Base-by-base conservation (phyloP, 192 early-diverging fungal genomes). In the Dissophora ornata region DNA sequence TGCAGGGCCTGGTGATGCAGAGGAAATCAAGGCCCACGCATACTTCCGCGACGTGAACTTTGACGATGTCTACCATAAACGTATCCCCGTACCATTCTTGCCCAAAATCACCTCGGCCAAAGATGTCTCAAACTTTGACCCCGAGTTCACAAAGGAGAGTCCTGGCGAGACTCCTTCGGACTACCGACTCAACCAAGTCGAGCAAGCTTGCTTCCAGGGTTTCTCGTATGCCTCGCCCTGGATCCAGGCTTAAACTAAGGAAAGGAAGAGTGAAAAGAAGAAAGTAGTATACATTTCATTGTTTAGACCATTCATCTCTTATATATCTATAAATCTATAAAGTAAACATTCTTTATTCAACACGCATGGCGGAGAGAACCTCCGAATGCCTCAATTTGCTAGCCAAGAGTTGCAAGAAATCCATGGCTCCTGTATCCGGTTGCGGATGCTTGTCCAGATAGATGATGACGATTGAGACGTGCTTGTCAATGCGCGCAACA, bases 91-190 rank as follows among this genome's bases (percentile, higher is more conserved):
- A n/a, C 91, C 92, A 1, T 95, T 88, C 68, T 65, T 82, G 34
- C 93, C 93, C 1, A 87, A 79, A 32, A 79, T 94, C 33, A 82
- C 65, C 1, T 82, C 85, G 25, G 85, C 90, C 53, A 91, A 90
- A 19, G 97, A 98, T 68, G 88, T 91, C 32, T 96, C 95, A 52
- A 97, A 97, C 87, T 98, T 98, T 90, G 97, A 98, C 69, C 89
- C 91, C 41, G 97, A 98, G 71, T 98, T 98, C 71, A 98, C 97
- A 9, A 85, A 85, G 29, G 94, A 97, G 84, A 84, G 83, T 54
- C 92, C 97, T 1, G 90, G 92, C 0, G 71, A 97, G 60, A 97
- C 97, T 8, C 97, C 96, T 0, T 88, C 90, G 19, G 91, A 95
- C 61, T 92, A 92, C 46, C 89, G 93, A 13, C 83, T 97, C 15